These are phyloP conservation scores for Tricholoma hemisulphureum DNA, from an alignment of 768 basidiomycete species.

Conservation along the genomic window DNA sequence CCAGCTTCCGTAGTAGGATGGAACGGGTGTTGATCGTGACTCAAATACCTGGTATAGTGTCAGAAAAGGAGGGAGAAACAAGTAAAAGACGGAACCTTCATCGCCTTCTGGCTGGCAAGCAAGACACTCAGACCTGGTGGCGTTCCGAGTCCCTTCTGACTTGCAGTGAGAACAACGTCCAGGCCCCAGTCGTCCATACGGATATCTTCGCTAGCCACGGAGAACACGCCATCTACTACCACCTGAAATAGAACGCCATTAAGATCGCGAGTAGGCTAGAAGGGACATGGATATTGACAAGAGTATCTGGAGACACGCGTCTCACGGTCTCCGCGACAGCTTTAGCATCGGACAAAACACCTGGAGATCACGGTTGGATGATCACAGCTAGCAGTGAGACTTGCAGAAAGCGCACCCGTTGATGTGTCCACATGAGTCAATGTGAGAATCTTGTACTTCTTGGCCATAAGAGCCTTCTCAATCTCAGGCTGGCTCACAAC, in stretches of 20 bases:
- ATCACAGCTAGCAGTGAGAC: not conserved
- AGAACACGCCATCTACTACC: constrained; percentile 91
- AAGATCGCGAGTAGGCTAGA: not conserved
- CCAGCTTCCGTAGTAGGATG: constrained; percentile 89
- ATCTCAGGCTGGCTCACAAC: constrained; percentile 60
- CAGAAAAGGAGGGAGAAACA: not conserved
- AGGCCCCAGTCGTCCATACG: constrained; percentile 91
- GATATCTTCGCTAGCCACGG: constrained; percentile 95
- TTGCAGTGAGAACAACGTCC: constrained; percentile 83
- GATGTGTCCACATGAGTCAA: constrained; percentile 97
- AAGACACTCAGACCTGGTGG: constrained; percentile 93
- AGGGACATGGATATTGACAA: constrained; percentile 47
- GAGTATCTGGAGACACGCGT: constrained; percentile 78
- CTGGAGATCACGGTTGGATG: constrained; percentile 30
- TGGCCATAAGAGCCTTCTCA: constrained; percentile 66
- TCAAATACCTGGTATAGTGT: constrained; percentile 48
- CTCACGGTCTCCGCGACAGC: constrained; percentile 71
- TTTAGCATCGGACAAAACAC: constrained; percentile 83
- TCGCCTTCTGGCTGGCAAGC: constrained; percentile 74
- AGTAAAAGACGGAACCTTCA: constrained; percentile 54
- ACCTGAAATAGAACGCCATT: constrained; percentile 42
- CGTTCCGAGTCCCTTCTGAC: constrained; percentile 89
- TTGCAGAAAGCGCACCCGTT: constrained; percentile 48
- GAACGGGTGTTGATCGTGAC: constrained; percentile 58
- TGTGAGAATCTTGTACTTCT: constrained; percentile 86